phyloP scores from a whole-genome alignment of 345 rosid genomes.

The Syzygium aqueum region DNA sequence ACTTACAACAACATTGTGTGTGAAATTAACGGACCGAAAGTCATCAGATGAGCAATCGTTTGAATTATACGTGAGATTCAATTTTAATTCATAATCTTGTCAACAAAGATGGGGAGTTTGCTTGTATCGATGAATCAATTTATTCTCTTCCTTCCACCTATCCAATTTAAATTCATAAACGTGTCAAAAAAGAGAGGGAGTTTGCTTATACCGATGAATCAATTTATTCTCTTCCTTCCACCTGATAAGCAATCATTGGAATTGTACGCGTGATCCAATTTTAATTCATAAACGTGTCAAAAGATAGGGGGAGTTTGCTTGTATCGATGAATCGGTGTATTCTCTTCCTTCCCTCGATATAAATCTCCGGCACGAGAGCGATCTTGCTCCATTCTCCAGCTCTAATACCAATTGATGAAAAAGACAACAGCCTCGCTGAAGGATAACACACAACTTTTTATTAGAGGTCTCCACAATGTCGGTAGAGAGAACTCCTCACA shows the following conservation, averaged over 20 bases:
- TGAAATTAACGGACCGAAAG: background rate
- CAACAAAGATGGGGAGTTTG: background rate
- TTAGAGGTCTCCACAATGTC: accelerated
- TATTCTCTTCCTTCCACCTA: background rate
- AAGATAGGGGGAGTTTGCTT: background rate
- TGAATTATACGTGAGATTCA: background rate
- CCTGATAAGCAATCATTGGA: background rate
- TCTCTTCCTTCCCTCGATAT: conserved; percentile 1
- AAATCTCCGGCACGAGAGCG: conserved; percentile 4
- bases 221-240: background rate
- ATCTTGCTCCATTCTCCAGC: conserved; percentile 17
- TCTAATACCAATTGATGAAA: background rate
- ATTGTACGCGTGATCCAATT: background rate
- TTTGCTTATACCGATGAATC: background rate
- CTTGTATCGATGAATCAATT: background rate
- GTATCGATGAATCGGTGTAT: background rate
- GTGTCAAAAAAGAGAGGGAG: background rate
- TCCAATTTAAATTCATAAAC: background rate
- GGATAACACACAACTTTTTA: background rate
- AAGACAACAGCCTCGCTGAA: background rate
- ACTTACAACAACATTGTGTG: background rate
- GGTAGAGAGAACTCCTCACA: background rate
- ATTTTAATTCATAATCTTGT: background rate
- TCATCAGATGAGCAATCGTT: background rate
- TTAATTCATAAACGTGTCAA: background rate